These are phyloP conservation scores for Mycena haematopus DNA, from an alignment of 768 basidiomycete genomes.

Conservation along the genomic window DNA sequence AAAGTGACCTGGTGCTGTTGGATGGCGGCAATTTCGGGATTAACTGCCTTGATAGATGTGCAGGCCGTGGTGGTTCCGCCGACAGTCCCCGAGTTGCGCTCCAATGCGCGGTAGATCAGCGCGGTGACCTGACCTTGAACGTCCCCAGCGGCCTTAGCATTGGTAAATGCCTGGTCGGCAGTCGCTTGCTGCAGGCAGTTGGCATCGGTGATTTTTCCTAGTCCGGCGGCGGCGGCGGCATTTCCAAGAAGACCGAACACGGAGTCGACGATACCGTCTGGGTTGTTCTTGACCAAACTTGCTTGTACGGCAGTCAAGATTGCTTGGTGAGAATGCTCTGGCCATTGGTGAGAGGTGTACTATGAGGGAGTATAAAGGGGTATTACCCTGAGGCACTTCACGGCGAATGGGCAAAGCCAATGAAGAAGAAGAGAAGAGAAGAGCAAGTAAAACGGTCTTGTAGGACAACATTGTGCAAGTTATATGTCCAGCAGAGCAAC, in stretches of 20 bases:
- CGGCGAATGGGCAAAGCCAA: slow-evolving; percentile 56
- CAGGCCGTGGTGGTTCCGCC: slow-evolving; percentile 55
- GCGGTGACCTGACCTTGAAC: slow-evolving; percentile 62
- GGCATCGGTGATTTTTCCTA: slow-evolving; percentile 60
- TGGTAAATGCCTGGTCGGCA: slow-evolving; percentile 75
- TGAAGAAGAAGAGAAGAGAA: slow-evolving; percentile 42
- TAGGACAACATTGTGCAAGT: slow-evolving; percentile 44
- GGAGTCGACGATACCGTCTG: slow-evolving; percentile 61
- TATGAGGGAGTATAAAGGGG: not conserved
- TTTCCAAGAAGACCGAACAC: slow-evolving; percentile 70
- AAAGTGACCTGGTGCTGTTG: slow-evolving; percentile 58
- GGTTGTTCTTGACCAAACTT: slow-evolving; percentile 61
- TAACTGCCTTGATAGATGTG: slow-evolving; percentile 59
- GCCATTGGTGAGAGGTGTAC: slow-evolving; percentile 1
- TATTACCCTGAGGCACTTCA: slow-evolving; percentile 70
- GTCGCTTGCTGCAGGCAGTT: slow-evolving; percentile 71
- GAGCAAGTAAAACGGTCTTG: slow-evolving; percentile 42
- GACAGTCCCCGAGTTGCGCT: slow-evolving; percentile 66
- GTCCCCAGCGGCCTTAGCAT: slow-evolving; percentile 68
- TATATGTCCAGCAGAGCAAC: slow-evolving; percentile 30
- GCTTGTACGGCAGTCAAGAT: slow-evolving; percentile 58
- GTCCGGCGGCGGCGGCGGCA: slow-evolving; percentile 63
- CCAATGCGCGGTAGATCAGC: slow-evolving; percentile 67
- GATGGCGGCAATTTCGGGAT: slow-evolving; percentile 71
- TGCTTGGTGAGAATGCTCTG: slow-evolving; percentile 71